These are phyloP conservation scores for Zygotorulaspora danielsina DNA, from an alignment of 805 yeast species.

Conservation along the genomic window DNA sequence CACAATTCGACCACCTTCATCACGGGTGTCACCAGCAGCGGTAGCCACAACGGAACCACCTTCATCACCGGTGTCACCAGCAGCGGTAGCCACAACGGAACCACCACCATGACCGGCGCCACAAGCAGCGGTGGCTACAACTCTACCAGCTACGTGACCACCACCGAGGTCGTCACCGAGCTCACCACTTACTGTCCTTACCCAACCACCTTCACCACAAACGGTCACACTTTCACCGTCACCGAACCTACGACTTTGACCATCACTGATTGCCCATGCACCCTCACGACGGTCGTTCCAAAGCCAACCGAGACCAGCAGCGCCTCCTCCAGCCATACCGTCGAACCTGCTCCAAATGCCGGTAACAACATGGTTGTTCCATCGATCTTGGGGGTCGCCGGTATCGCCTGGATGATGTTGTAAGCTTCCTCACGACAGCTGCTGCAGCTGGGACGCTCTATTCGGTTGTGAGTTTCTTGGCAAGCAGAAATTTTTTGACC, in stretches of 20 bases:
- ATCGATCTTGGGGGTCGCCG: constrained; percentile 16
- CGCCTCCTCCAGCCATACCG: constrained; percentile 2
- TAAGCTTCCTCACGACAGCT: constrained; percentile 3
- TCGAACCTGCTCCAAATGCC: constrained; percentile 18
- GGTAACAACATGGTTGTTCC: constrained; percentile 14
- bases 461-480: background rate
- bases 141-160: constrained; percentile 42
- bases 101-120: constrained; percentile 39
- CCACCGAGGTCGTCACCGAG: constrained; percentile 52
- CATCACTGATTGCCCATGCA: constrained; percentile 84
- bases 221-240: constrained; percentile 67
- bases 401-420: constrained; percentile 14
- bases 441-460: background rate
- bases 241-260: constrained; percentile 78
- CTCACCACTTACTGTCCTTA: constrained; percentile 81
- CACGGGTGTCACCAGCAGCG: constrained; percentile 3
- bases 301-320: constrained; percentile 12
- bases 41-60: background rate
- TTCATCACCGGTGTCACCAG: constrained; percentile 23
- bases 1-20: background rate
- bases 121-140: constrained; percentile 45
- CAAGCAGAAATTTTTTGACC: no score
- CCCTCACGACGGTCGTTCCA: constrained; percentile 37
- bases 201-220: constrained; percentile 61
- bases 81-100: constrained; percentile 44